Base-by-base conservation (phyloP, 345 rosid genomes). In the Gossypium arboreum region DNA sequence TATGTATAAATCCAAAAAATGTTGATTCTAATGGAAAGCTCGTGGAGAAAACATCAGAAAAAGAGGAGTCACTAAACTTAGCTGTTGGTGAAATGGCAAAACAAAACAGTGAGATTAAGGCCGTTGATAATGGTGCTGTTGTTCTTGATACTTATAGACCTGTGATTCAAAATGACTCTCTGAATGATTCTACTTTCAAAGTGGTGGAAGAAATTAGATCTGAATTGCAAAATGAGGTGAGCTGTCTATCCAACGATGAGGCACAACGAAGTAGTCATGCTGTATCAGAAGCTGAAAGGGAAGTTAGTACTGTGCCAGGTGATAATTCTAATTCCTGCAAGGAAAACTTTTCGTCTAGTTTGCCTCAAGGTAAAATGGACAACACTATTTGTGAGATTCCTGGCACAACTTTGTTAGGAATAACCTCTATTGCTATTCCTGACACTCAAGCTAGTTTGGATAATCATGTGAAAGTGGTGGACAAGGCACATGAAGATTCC, bases 401-500 rank as follows among this genome's bases (percentile, higher is more conserved):
- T 18, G 65, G 68, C 52, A 73, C 52, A 29, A 52, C 73, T 12
- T 71, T 76, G 61, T 64, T 76, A 17, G 82, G 73, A 55, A 76
- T 56, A 76, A 81, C 74, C 72, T 79, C 76, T 75, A 81, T 34
- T 76, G 79, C 77, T 75, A 81, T 77, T 66, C 55, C 78, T 76
- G 92, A 87, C 56, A 79, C 77, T 73, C 88, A 79, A 74, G 73
- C 83, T 83, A 81, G 81, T 81, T 77, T 87, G 68, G 81, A 71
- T 75, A 80, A 68, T 44, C 58, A 68, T 60, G 77, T 81, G 73
- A 81, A 82, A 78, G 61, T 84, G 68, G 78, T 72, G 65, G 90
- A 86, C 82, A 93, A 79, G 81, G 86, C 85, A 45, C 85, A 82
- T 77, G 97, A 92, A 74, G 99, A 96, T 82, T 86, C 94, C 66